A percentile compares a stretch with the other conserved stretches of the same genome.
These are phyloP conservation scores for Cladosporium sp. DNA, from an alignment of 2,329 filamentous ascomycete species.

Conservation along the genomic window DNA sequence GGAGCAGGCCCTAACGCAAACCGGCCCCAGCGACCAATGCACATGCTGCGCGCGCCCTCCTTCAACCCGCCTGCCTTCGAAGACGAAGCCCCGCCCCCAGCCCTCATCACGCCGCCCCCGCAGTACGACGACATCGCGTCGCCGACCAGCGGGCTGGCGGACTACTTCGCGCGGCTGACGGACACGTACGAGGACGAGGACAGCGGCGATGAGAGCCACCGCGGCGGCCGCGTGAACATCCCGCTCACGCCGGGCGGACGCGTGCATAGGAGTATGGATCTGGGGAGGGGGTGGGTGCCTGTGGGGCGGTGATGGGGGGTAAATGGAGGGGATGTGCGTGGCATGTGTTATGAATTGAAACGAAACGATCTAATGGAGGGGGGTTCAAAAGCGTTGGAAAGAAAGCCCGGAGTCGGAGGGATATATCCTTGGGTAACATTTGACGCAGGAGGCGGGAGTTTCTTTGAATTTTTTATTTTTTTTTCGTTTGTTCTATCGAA, in stretches of 20 bases:
- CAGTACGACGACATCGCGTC: slow-evolving; percentile 76
- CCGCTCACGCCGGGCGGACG: slow-evolving; percentile 58
- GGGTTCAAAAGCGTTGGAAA: background rate
- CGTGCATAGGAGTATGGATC: slow-evolving; percentile 59
- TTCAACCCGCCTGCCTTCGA: slow-evolving; percentile 86
- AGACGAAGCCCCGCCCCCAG: slow-evolving; percentile 69
- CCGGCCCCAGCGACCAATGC: slow-evolving; percentile 59
- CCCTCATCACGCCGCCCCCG: slow-evolving; percentile 72
- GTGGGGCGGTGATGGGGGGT: slow-evolving; percentile 13
- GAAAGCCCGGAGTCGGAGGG: background rate
- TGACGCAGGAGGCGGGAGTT: background rate
- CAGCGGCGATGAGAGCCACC: slow-evolving; percentile 27
- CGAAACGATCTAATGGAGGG: background rate
- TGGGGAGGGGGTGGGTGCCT: slow-evolving; percentile 43
- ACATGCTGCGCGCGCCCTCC: slow-evolving; percentile 73
- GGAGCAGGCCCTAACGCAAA: slow-evolving; percentile 31
- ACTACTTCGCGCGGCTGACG: slow-evolving; percentile 79
- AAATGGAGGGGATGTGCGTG: background rate
- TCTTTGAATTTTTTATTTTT: too few species aligned
- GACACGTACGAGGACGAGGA: slow-evolving; percentile 50
- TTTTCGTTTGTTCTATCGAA: too few species aligned
- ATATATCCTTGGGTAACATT: background rate
- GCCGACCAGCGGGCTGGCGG: slow-evolving; percentile 63
- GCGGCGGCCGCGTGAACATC: slow-evolving; percentile 43
- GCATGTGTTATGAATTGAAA: background rate